These are phyloP conservation scores for Barnettozyma pratensis DNA, from an alignment of 805 yeast species.

Conservation along the genomic window DNA sequence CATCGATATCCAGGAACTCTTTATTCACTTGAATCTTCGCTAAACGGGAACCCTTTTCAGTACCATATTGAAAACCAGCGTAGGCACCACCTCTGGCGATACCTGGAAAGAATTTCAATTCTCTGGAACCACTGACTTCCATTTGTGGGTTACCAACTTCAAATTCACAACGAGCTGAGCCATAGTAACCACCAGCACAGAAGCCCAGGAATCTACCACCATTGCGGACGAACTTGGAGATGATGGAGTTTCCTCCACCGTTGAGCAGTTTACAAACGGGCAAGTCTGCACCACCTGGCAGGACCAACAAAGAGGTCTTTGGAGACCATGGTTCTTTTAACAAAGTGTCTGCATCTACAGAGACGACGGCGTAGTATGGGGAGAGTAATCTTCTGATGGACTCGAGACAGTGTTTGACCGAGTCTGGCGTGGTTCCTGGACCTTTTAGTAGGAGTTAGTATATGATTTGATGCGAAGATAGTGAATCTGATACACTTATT, in stretches of 20 bases:
- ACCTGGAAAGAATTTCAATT: slow-evolving; percentile 79
- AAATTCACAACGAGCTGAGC: slow-evolving; percentile 70
- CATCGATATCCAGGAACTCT: slow-evolving; percentile 25
- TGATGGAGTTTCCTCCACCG: slow-evolving; percentile 60
- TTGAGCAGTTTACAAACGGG: slow-evolving; percentile 74
- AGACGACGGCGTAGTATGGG: slow-evolving; percentile 82
- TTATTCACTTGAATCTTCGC: slow-evolving; percentile 39
- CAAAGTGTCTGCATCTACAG: slow-evolving; percentile 58
- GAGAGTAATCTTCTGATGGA: slow-evolving; percentile 70
- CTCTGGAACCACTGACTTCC: slow-evolving; percentile 86
- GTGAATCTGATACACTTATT: not conserved
- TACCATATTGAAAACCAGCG: slow-evolving; percentile 73
- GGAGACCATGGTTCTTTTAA: slow-evolving; percentile 83
- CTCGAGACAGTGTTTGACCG: slow-evolving; percentile 79
- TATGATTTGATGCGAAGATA: slow-evolving; percentile 6
- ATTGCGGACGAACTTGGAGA: slow-evolving; percentile 55
- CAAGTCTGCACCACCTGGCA: slow-evolving; percentile 97
- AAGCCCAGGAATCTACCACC: slow-evolving; percentile 88
- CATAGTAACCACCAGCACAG: slow-evolving; percentile 95
- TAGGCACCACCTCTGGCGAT: slow-evolving; percentile 75
- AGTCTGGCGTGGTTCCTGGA: slow-evolving; percentile 83
- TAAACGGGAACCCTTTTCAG: slow-evolving; percentile 72
- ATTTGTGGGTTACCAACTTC: slow-evolving; percentile 64
- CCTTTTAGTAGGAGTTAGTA: slow-evolving; percentile 24
- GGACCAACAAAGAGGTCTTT: slow-evolving; percentile 71